Evolutionary conservation across 805 yeast species (phyloP).

Genomic region (Metschnikowia henanensis): DNA sequence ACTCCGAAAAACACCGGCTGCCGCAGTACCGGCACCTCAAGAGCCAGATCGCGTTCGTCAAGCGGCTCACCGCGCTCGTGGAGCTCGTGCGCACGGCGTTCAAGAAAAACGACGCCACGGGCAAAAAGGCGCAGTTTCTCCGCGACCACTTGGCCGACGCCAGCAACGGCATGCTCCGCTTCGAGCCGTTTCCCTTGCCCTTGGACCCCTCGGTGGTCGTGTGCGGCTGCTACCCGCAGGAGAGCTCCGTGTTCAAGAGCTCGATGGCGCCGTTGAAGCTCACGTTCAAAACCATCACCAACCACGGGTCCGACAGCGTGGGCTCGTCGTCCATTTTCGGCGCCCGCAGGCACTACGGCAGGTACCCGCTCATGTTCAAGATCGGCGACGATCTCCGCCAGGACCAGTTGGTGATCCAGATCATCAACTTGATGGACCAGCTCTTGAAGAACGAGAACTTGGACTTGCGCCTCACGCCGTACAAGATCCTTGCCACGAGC

Average conservation of each 20-base stretch:
- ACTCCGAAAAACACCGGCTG: conserved; percentile 27
- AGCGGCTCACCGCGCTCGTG: conserved; percentile 64
- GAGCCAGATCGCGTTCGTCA: conserved; percentile 70
- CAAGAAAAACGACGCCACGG: conserved; percentile 70
- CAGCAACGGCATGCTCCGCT: conserved; percentile 38
- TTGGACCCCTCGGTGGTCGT: conserved; percentile 77
- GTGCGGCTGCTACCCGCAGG: conserved; percentile 75
- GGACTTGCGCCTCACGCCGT: conserved; percentile 85
- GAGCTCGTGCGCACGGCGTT: conserved; percentile 53
- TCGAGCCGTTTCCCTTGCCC: conserved; percentile 68
- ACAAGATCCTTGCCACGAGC: conserved; percentile 86
- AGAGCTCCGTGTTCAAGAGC: conserved; percentile 86
- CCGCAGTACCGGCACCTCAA: conserved; percentile 41
- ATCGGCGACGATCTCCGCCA: conserved; percentile 95
- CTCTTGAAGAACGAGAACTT: conserved; percentile 85
- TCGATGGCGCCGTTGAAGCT: conserved; percentile 87
- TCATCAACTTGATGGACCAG: conserved; percentile 87
- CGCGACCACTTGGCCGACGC: conserved; percentile 54
- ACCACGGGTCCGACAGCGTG: conserved; percentile 13
- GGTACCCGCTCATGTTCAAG: conserved; percentile 86
- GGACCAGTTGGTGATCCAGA: conserved; percentile 95
- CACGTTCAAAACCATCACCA: conserved; percentile 58
- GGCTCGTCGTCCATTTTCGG: conserved; percentile 36
- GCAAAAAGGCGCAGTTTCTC: conserved; percentile 69
- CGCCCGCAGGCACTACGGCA: conserved; percentile 32